Conservation (phyloP, 768 basidiomycete species). For the Solioccasus polychromus region DNA sequence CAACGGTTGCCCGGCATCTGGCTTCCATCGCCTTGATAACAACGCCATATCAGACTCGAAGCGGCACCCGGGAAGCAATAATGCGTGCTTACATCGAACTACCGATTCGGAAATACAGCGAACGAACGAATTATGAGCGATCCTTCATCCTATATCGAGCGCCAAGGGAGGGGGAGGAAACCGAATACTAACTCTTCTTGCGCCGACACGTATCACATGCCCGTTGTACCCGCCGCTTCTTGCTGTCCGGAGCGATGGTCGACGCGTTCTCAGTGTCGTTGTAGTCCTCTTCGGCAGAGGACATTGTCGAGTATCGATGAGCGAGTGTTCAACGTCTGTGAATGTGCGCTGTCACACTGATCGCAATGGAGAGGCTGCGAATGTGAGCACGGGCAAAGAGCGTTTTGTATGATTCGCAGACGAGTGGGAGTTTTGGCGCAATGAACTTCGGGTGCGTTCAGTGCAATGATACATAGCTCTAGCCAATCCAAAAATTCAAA, state of each 20-base stretch:
- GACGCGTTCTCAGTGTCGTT: conserved; percentile 41
- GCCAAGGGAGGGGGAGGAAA: neutral
- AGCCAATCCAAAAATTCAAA: too few species aligned
- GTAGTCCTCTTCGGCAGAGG: conserved; percentile 65
- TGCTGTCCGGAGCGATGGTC: conserved; percentile 36
- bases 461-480: too few species aligned
- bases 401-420: neutral
- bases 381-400: too few species aligned
- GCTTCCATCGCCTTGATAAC: conserved; percentile 54
- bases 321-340: neutral
- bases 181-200: conserved; percentile 65
- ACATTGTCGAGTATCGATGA: conserved; percentile 23
- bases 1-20: conserved; percentile 53
- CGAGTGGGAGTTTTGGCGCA: neutral
- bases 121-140: conserved; percentile 1
- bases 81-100: conserved; percentile 25
- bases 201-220: conserved; percentile 82
- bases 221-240: conserved; percentile 72
- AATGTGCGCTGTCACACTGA: too few species aligned
- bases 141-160: neutral
- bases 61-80: neutral
- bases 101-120: neutral
- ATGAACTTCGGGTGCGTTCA: too few species aligned
- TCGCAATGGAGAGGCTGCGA: too few species aligned
- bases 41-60: neutral